Conservation (phyloP, 2,329 filamentous ascomycete species). For the Clarireedia sp. region DNA sequence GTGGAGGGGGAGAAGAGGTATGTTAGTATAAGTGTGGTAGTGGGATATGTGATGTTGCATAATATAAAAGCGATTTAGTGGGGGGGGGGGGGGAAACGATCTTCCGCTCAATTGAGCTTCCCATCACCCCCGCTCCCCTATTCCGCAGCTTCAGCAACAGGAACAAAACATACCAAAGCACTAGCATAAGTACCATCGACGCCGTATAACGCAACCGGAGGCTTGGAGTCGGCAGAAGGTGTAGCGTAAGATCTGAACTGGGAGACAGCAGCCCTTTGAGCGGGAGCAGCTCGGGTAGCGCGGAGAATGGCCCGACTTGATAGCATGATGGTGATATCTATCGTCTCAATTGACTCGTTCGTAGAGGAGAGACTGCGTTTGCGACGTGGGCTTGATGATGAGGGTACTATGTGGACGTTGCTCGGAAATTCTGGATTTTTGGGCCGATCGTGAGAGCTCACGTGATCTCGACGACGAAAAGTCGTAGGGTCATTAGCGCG, state of each 20-base stretch:
- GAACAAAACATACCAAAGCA: slow-evolving; percentile 71
- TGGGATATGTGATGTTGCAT: no score
- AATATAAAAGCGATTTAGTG: not conserved
- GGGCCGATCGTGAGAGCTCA: not conserved
- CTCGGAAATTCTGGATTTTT: slow-evolving; percentile 10
- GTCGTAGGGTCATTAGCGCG: not conserved
- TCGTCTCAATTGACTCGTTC: slow-evolving; percentile 23
- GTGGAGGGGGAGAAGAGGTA: not conserved
- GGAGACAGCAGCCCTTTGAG: slow-evolving; percentile 24
- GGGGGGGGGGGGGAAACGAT: not conserved
- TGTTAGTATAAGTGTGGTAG: no score
- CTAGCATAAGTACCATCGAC: slow-evolving; percentile 97
- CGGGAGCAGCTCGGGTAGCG: slow-evolving; percentile 24
- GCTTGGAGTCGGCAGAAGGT: slow-evolving; percentile 56
- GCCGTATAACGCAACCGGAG: slow-evolving; percentile 86
- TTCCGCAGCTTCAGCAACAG: not conserved
- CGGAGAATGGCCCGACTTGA: slow-evolving; percentile 29
- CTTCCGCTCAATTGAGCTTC: not conserved
- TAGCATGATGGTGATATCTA: slow-evolving; percentile 25
- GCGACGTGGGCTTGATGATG: slow-evolving; percentile 4
- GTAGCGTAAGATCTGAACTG: slow-evolving; percentile 70
- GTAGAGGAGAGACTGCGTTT: slow-evolving; percentile 17
- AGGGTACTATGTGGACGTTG: slow-evolving; percentile 2
- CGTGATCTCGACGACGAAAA: no score
- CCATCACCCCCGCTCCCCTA: not conserved